Percentiles rank a stretch among this genome's conserved stretches.
These are phyloP conservation scores for Brachypodium distachyon DNA, from an alignment of 202 grass and related monocot species.

Conservation along the genomic window DNA sequence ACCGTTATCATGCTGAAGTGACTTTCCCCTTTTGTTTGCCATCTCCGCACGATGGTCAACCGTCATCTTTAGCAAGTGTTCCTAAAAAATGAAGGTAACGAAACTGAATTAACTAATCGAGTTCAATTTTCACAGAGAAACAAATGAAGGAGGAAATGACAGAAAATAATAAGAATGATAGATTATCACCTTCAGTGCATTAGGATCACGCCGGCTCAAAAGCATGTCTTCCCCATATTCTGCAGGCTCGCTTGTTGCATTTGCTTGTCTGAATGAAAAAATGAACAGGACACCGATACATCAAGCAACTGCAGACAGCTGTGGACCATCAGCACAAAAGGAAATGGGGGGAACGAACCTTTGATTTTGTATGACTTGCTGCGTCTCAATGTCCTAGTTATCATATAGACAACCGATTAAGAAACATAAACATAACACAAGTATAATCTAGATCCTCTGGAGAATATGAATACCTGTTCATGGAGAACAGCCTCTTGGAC, in stretches of 20 bases:
- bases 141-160: neutral
- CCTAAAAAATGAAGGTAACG: constrained; percentile 33
- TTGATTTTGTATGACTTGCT: constrained; percentile 82
- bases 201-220: constrained; percentile 51
- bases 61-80: constrained; percentile 80
- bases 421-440: constrained; percentile 16
- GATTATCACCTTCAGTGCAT: constrained; percentile 65
- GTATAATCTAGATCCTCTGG: constrained; percentile 7
- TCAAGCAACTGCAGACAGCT: constrained; percentile 8
- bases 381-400: constrained; percentile 80
- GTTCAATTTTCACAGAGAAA: neutral
- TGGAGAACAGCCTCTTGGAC: constrained; percentile 74
- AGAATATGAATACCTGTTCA: constrained; percentile 59
- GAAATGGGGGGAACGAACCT: constrained; percentile 44
- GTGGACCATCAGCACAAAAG: constrained; percentile 4
- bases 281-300: neutral
- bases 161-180: neutral
- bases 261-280: constrained; percentile 54
- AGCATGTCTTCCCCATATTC: constrained; percentile 60
- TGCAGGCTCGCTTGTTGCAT: constrained; percentile 10
- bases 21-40: constrained; percentile 86
- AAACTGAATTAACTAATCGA: constrained; percentile 14
- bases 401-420: constrained; percentile 30
- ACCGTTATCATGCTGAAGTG: constrained; percentile 65
- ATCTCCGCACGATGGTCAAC: constrained; percentile 73